Evolutionary conservation across 768 basidiomycete genomes (phyloP).

Genomic region (Tephrocybe sp.): DNA sequence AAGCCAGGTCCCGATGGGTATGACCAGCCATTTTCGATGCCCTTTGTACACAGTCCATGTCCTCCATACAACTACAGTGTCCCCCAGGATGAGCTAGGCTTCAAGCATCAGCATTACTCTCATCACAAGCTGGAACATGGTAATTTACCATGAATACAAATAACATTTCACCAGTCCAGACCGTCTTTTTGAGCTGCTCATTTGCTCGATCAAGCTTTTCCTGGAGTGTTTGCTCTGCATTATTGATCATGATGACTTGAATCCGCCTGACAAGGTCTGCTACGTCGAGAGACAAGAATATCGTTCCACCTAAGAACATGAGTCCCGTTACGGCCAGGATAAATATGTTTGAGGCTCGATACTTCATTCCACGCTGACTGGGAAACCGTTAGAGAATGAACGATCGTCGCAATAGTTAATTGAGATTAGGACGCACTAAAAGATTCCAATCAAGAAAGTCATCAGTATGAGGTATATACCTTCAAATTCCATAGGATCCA

Average conservation of each 20-base stretch:
- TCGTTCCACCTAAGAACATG: constrained; percentile 27
- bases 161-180: constrained; percentile 30
- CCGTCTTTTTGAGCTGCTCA: constrained; percentile 19
- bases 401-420: neutral
- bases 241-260: constrained; percentile 24
- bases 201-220: constrained; percentile 22
- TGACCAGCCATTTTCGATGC: constrained; percentile 15
- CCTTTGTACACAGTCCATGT: constrained; percentile 25
- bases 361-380: constrained; percentile 19
- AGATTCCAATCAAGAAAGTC: constrained; percentile 13
- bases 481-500: neutral
- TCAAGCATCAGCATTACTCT: neutral
- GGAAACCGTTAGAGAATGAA: neutral
- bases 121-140: neutral
- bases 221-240: constrained; percentile 18
- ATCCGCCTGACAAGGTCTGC: constrained; percentile 27
- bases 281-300: constrained; percentile 26
- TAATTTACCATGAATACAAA: constrained; percentile 28
- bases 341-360: constrained; percentile 17
- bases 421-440: constrained; percentile 6
- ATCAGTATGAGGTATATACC: constrained; percentile 22
- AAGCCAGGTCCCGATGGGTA: constrained; percentile 25
- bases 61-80: constrained; percentile 31
- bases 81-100: constrained; percentile 26
- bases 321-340: constrained; percentile 23